These are phyloP conservation scores for Turritis glabra DNA, from an alignment of 345 rosid species.

Conservation along the genomic window DNA sequence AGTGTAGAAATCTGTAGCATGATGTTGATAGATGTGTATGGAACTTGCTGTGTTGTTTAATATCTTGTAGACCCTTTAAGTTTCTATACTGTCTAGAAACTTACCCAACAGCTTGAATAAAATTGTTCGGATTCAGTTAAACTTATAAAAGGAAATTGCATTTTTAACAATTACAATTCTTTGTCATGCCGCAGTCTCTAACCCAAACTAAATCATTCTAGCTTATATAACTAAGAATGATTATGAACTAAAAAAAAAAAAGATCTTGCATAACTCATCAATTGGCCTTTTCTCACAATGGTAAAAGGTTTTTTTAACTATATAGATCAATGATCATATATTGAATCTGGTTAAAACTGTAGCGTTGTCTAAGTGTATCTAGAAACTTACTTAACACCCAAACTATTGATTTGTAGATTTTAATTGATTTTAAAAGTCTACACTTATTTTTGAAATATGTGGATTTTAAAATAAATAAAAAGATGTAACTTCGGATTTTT, in stretches of 20 bases:
- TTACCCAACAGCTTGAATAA: slow-evolving; percentile 4
- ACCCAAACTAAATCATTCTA: background rate
- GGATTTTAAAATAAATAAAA: too few relatives aligned
- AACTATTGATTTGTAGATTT: too few relatives aligned
- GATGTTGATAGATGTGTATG: slow-evolving; percentile 6
- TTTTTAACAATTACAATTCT: background rate
- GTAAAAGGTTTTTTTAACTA: background rate
- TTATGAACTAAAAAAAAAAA: background rate
- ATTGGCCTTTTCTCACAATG: background rate
- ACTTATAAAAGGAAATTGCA: background rate
- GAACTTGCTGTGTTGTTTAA: slow-evolving; percentile 11
- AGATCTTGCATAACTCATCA: background rate
- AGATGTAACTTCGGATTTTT: too few relatives aligned
- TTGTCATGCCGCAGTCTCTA: background rate
- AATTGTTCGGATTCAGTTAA: slow-evolving; percentile 5
- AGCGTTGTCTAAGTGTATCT: background rate
- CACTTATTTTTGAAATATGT: too few relatives aligned
- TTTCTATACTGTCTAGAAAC: slow-evolving; percentile 15
- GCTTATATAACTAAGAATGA: background rate
- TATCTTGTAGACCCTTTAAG: background rate
- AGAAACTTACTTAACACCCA: background rate
- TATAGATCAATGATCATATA: background rate
- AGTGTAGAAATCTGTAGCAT: slow-evolving; percentile 26
- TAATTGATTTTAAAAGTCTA: too few relatives aligned
- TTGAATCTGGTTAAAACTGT: background rate